Conservation (phyloP, 1,284 basidiomycete genomes). For the Cryptococcus sp. region DNA sequence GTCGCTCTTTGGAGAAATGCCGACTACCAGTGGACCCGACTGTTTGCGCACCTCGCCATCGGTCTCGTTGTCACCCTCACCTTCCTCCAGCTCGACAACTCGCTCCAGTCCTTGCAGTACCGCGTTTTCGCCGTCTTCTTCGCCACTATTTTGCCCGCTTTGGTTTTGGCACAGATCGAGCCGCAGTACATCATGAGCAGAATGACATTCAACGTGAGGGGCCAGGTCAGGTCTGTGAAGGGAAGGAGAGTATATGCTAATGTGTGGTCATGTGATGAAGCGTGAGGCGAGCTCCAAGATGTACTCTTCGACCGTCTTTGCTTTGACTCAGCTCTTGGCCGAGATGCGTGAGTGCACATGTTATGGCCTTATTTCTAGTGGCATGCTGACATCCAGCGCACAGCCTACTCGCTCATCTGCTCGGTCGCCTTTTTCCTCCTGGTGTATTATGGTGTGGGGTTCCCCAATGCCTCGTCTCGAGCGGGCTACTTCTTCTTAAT, state of each 20-base stretch:
- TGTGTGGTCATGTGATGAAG: slow-evolving; percentile 54
- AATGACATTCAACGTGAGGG: slow-evolving; percentile 48
- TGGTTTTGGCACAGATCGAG: slow-evolving; percentile 58
- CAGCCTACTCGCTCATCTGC: slow-evolving; percentile 56
- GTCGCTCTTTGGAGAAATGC: slow-evolving; percentile 74
- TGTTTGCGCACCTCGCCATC: slow-evolving; percentile 73
- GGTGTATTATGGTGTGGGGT: slow-evolving; percentile 45
- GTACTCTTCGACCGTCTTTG: slow-evolving; percentile 60
- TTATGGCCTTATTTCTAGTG: slow-evolving; percentile 24
- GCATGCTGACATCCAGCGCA: not conserved
- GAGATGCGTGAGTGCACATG: slow-evolving; percentile 67
- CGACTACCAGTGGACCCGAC: slow-evolving; percentile 65
- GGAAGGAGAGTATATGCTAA: not conserved
- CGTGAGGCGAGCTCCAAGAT: slow-evolving; percentile 58
- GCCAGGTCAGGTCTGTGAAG: not conserved
- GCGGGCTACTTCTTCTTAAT: slow-evolving; percentile 54
- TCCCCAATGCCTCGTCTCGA: slow-evolving; percentile 32
- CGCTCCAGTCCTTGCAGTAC: slow-evolving; percentile 73
- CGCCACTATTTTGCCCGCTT: slow-evolving; percentile 40
- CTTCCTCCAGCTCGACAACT: slow-evolving; percentile 72
- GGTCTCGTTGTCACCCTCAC: slow-evolving; percentile 76
- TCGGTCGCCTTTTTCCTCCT: slow-evolving; percentile 70
- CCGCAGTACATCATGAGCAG: slow-evolving; percentile 81
- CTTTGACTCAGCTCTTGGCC: slow-evolving; percentile 73
- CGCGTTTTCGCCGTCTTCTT: slow-evolving; percentile 63